Base-by-base conservation (phyloP, 345 rosid genomes). In the Syzygium aqueum region DNA sequence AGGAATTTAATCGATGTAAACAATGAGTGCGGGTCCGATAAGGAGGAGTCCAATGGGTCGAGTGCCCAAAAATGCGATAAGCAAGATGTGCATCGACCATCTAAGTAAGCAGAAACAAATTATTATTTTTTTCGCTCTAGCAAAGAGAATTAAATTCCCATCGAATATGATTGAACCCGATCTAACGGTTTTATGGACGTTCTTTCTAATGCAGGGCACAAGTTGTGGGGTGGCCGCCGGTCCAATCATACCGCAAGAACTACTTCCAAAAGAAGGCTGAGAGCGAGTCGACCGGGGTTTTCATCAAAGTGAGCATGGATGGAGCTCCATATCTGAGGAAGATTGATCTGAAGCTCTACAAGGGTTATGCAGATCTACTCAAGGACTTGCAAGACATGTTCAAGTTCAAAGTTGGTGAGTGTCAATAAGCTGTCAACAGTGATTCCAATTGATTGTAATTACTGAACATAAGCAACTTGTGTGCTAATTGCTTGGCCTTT, bases 281-380 rank as follows among this genome's bases (percentile, higher is more conserved):
- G 85, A 88, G 91, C 8, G 94, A 93, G 53, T 87, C 86, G 21
- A 59, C 63, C 54, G 96, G 95, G 89, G 92, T 90, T 46, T 94
- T 91, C 61, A 93, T 96, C 86, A 96, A 96, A 92, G 98, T 96
- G 73, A 96, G 99, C 91, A 94, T 95, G 98, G 98, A 95, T 54
- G 97, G 98, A 57, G 97, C 96, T 28, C 98, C 98, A 21, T 96
- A 94, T 86, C 94, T 96, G 0, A 95, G 98, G 83, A 96, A 96
- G 89, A 93, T 96, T 85, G 96, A 96, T 89, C 92, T 96, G 67
- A 94, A 94, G 88, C 89, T 87, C 67, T 96, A 93, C 91, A 85
- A 91, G 73, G 93, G 93, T 30, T 95, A 96, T 84, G 83, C 88
- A 12, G 94, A 94, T 86, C 93, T 96, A 37, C 92, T 96, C 8